Conservation (phyloP, 768 basidiomycete genomes). For the Coprinellus micaceus region DNA sequence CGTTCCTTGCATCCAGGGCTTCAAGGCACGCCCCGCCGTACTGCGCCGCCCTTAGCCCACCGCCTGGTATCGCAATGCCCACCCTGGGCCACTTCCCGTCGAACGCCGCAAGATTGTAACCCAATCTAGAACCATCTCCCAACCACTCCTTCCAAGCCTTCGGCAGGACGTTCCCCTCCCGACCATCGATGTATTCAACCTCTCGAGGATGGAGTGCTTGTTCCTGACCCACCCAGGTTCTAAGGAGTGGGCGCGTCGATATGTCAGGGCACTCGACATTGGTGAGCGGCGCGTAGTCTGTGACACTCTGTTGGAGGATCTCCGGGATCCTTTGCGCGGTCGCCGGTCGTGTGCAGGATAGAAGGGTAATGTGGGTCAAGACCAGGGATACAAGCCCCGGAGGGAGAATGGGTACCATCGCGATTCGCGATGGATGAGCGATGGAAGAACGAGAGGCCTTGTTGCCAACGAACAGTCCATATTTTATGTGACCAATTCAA, state of each 20-base stretch:
- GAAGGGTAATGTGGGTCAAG: not conserved
- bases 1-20: conserved; percentile 60
- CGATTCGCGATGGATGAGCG: not conserved
- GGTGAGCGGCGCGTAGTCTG: conserved; percentile 50
- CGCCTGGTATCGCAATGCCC: conserved; percentile 67
- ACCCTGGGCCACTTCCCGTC: conserved; percentile 44
- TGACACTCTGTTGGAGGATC: conserved; percentile 20
- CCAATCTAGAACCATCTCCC: conserved; percentile 47
- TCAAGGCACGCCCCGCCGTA: conserved; percentile 59
- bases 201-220: conserved; percentile 53
- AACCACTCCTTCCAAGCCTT: conserved; percentile 59
- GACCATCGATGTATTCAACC: conserved; percentile 40
- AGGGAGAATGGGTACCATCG: not conserved
- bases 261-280: conserved; percentile 51
- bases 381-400: not conserved
- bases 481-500: no score
- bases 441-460: not conserved
- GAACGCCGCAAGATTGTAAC: conserved; percentile 49
- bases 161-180: conserved; percentile 38
- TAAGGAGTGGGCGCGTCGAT: conserved; percentile 44
- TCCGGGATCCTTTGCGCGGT: not conserved
- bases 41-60: conserved; percentile 65
- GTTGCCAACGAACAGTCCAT: not conserved
- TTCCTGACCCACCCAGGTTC: conserved; percentile 45
- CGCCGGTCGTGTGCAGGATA: not conserved